phyloP scores from a whole-genome alignment of 169 alveolate genomes.

The Plasmodium knowlesi region DNA sequence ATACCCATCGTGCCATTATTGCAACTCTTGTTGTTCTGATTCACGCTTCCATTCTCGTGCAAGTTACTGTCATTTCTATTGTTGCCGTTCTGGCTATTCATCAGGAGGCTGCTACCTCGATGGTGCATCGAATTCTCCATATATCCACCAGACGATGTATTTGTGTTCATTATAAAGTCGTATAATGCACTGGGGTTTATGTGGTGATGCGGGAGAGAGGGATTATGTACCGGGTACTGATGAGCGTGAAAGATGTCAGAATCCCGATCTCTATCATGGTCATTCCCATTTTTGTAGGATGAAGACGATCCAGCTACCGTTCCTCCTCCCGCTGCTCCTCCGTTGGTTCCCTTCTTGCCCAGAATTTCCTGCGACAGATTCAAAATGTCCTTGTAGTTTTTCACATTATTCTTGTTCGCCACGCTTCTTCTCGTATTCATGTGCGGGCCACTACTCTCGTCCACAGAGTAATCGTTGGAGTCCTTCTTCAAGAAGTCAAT shows the following conservation, averaged over 20 bases:
- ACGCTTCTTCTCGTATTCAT: background rate
- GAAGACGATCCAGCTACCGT: background rate
- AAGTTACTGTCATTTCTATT: background rate
- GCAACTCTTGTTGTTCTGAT: background rate
- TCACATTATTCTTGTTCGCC: slow-evolving; percentile 21
- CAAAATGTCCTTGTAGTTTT: slow-evolving; percentile 45
- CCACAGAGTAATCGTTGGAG: slow-evolving; percentile 11
- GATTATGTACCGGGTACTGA: background rate
- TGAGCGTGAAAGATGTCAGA: background rate
- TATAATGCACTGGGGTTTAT: slow-evolving; percentile 44
- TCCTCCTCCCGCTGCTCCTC: background rate
- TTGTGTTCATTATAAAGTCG: slow-evolving; percentile 58
- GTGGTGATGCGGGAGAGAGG: background rate
- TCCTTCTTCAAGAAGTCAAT: slow-evolving; percentile 33
- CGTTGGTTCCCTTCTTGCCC: slow-evolving; percentile 20
- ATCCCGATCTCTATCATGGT: background rate
- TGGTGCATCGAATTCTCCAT: slow-evolving; percentile 28
- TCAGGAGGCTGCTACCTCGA: background rate
- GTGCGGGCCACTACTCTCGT: slow-evolving; percentile 10
- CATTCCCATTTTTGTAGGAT: background rate
- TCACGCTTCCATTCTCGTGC: background rate
- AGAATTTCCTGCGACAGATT: slow-evolving; percentile 50
- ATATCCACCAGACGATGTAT: background rate
- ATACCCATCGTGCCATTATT: background rate
- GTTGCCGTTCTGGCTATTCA: background rate